Conservation (phyloP, 768 basidiomycete species). For the Filobasidium wieringae region DNA sequence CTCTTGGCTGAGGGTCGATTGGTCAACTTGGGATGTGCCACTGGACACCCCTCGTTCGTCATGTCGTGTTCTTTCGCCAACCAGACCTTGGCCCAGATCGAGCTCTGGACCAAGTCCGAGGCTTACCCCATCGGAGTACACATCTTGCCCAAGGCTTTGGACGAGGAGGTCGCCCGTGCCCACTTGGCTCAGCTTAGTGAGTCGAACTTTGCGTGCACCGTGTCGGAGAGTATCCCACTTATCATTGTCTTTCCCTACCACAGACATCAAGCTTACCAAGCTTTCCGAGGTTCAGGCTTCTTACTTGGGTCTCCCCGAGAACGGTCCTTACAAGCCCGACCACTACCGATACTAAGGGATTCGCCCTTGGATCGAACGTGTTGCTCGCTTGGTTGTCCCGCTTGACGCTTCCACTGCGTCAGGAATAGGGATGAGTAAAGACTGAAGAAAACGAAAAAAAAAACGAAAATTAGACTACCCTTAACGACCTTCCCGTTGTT, state of each 20-base stretch:
- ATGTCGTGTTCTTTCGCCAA: slow-evolving; percentile 99
- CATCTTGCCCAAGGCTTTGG: slow-evolving; percentile 95
- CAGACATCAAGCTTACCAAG: slow-evolving; percentile 71
- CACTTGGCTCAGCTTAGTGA: slow-evolving; percentile 67
- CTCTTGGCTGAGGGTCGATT: slow-evolving; percentile 97
- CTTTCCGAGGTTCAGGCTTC: slow-evolving; percentile 55
- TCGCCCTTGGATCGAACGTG: not conserved
- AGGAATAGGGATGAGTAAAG: too few relatives aligned
- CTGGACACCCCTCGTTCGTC: slow-evolving; percentile 97
- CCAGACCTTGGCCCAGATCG: slow-evolving; percentile 96
- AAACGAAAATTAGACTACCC: not conserved
- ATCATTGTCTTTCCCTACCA: too few relatives aligned
- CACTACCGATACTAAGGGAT: slow-evolving; percentile 55
- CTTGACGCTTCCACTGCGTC: not conserved
- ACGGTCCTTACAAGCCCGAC: slow-evolving; percentile 65
- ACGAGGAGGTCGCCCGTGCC: slow-evolving; percentile 97
- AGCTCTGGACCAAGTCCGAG: slow-evolving; percentile 84
- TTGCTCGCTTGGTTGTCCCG: not conserved
- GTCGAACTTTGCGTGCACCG: not conserved
- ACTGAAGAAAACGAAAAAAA: not conserved
- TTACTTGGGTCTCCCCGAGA: slow-evolving; percentile 80
- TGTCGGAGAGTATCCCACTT: too few relatives aligned
- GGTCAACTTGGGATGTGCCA: slow-evolving; percentile 97
- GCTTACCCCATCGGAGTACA: slow-evolving; percentile 95
- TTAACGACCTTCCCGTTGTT: not conserved